Conservation (phyloP, 2,329 filamentous ascomycete genomes). For the Pseudogymnoascus sp. region DNA sequence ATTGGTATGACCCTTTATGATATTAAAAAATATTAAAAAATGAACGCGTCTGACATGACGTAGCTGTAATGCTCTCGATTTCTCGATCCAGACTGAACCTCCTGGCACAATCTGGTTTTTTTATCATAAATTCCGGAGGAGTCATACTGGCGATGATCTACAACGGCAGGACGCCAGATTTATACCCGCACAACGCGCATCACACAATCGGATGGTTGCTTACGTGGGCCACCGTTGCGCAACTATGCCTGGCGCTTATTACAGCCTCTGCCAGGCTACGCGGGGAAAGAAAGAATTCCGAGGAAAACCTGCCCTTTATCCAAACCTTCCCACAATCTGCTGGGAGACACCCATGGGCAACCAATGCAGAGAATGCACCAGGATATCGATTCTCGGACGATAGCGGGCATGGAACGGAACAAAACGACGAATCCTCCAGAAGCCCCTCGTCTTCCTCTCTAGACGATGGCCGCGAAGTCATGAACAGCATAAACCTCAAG, state of each 20-base stretch:
- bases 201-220: constrained; percentile 79
- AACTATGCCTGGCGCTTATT: constrained; percentile 51
- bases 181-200: constrained; percentile 78
- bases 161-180: constrained; percentile 72
- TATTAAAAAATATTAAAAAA: neutral
- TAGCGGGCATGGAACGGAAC: constrained; percentile 66
- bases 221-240: constrained; percentile 63
- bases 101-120: constrained; percentile 59
- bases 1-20: constrained; percentile 44
- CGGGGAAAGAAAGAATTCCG: constrained; percentile 26
- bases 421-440: constrained; percentile 57
- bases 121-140: constrained; percentile 56
- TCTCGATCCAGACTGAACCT: constrained; percentile 70
- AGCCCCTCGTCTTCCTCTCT: constrained; percentile 58
- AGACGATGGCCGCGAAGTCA: constrained; percentile 37
- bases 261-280: constrained; percentile 19
- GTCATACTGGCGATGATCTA: constrained; percentile 63
- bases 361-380: constrained; percentile 25
- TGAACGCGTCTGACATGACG: neutral
- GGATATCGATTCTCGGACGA: constrained; percentile 55
- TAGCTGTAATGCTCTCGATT: constrained; percentile 71
- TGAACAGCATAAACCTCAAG: neutral
- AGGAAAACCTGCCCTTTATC: constrained; percentile 54
- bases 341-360: constrained; percentile 42
- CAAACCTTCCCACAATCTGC: constrained; percentile 52